Evolutionary conservation across 176 grass and related monocot species (phyloP), one percentile per base, ranked within the genome.

Genomic region (Oropetium thomaeum): DNA sequence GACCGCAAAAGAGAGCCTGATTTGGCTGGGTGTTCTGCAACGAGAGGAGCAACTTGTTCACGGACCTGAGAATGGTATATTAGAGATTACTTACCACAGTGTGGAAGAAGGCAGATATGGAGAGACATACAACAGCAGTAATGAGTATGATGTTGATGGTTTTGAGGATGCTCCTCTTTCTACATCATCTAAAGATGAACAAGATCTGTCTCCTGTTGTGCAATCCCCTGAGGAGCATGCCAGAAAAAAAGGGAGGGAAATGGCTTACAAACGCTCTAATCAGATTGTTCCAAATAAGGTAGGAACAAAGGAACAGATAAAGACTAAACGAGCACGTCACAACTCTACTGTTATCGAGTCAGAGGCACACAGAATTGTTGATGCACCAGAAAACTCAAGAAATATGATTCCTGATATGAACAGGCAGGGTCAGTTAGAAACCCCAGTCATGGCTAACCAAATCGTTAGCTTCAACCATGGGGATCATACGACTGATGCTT

Each of bases 1-100:
- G 91, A 95, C 90, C 52, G 92, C 96, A 27, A 95, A 95, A 79
- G 96, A 99, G 65, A 99, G 85, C 69, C 77, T 91, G 63, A 95
- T 99, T 75, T 99, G 96, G 96, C 83, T 95, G 51, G 84, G 81
- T 58, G 89, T 92, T 54, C 71, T 99, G 61, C 88, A 87, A 55
- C 90, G 69, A 79, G 91, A 99, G 74, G 96, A 99, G 87, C 90
- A 79, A 48, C 67, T 84, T 62, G 65, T 90, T 77, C 79, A 31
- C 28, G 54, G 78, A 66, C 89, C 30, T 61, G 91, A 98, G 42
- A 88, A 86, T 72, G 89, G 91, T 38, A 67, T 92, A 31, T 92
- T 42, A 15, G 89, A 86, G 58, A 78, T 86, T 38, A 84, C 84
- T 77, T 73, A 86, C 20, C 75, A 71, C 85, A 78, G 70, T 55